These are phyloP conservation scores for Neurospora cerealis DNA, from an alignment of 495 filamentous ascomycete genomes.

Conservation along the genomic window DNA sequence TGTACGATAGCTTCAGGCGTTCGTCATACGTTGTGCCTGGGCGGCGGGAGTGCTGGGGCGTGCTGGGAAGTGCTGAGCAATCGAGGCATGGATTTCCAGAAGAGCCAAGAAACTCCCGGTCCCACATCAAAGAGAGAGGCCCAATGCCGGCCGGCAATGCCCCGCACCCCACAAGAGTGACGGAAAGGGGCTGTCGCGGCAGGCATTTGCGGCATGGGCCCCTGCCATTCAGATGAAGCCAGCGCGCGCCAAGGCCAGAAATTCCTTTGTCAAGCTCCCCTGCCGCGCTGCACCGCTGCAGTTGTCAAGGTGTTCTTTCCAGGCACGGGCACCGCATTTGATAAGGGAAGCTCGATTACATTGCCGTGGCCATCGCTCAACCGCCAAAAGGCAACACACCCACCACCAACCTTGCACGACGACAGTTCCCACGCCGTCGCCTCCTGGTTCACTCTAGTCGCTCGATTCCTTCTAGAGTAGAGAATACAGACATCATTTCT, in stretches of 20 bases:
- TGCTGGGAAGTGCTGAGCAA: neutral
- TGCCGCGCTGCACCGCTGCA: neutral
- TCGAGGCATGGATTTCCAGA: neutral
- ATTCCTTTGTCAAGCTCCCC: slow-evolving; percentile 4
- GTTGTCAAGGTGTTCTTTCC: slow-evolving; percentile 31
- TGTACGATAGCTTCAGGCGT: slow-evolving; percentile 1
- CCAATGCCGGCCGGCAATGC: neutral
- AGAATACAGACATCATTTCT: neutral
- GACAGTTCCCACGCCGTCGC: neutral
- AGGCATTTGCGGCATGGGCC: neutral
- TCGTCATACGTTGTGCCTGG: slow-evolving; percentile 22
- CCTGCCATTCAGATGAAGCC: neutral
- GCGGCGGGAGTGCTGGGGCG: neutral
- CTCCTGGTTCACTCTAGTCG: neutral
- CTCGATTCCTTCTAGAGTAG: neutral
- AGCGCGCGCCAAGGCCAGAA: slow-evolving; percentile 10
- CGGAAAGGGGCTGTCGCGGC: neutral
- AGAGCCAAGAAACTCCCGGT: slow-evolving; percentile 5
- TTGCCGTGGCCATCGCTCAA: neutral
- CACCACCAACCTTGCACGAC: neutral
- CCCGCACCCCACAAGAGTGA: neutral
- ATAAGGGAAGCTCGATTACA: neutral
- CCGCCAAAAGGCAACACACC: neutral
- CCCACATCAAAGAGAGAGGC: neutral
- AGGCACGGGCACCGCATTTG: neutral